Base-by-base conservation (phyloP, 495 filamentous ascomycete species). In the Tuber aestivum region DNA sequence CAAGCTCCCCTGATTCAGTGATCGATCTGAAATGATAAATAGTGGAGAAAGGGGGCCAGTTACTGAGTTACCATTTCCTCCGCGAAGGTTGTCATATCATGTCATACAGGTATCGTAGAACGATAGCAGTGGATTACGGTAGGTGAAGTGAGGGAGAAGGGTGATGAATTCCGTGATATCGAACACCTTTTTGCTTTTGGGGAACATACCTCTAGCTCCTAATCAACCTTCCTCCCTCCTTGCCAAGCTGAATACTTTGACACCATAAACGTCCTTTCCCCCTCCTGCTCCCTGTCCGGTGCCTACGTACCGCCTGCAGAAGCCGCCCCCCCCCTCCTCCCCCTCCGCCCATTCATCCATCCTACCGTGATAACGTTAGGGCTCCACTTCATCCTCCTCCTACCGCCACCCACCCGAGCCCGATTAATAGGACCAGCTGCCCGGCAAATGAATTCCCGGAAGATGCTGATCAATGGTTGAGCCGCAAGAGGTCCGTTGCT, bases 191-290 rank as follows among this genome's bases (percentile, higher is more conserved):
- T 65, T 65, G 56, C 56, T 65, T 65, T 65, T 65, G 56, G 56
- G 56, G 56, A 65, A 65, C 27, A 35, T 65, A 18, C 50, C 56
- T 35, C 12, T 65, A 65, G 27, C 56, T 65, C 27, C 56, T 65
- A 65, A 65, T 65, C 56, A 65, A 65, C 56, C 56, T 65, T 65
- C 27, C 27, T 65, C 56, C 56, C 56, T 65, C 27, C 56, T 35
- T 65, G 56, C 56, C 56, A 65, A 65, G 56, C 56, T 65, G 56
- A 65, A 65, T 65, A 65, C 35, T 65, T 65, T 35, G 27, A 65
- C 56, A 65, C 56, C 56, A 65, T 65, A 65, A 65, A 65, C 56
- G 50, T 61, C 10, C 50, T 27, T 61, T 61, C 12, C 50, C 48
- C 50, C 50, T 61, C 50, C 50, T 48, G 18, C 44, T 65, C 32